Conservation (phyloP, 2,329 filamentous ascomycete species). For the Huntiella savannae region DNA sequence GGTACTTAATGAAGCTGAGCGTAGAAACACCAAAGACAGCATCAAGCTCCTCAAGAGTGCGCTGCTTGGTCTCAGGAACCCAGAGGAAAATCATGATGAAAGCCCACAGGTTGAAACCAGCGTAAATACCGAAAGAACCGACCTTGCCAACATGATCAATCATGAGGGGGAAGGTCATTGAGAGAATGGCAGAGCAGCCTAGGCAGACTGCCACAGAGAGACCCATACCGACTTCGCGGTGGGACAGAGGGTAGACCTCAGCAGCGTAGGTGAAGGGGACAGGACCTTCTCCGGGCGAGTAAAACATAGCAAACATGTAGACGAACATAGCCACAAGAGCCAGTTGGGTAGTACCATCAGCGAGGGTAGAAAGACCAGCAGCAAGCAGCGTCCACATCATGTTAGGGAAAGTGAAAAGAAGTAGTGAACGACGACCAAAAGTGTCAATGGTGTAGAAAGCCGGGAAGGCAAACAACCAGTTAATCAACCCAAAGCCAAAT, state of each 20-base stretch:
- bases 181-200: constrained; percentile 32
- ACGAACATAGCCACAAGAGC: constrained; percentile 40
- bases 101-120: constrained; percentile 34
- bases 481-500: constrained; percentile 32
- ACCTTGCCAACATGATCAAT: constrained; percentile 15
- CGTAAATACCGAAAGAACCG: constrained; percentile 30
- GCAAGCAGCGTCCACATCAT: constrained; percentile 40
- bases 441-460: constrained; percentile 50
- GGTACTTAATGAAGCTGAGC: constrained; percentile 23
- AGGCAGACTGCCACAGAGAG: constrained; percentile 42
- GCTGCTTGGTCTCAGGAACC: constrained; percentile 40
- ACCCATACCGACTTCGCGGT: constrained; percentile 44
- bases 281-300: constrained; percentile 44
- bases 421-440: constrained; percentile 40
- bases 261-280: constrained; percentile 41
- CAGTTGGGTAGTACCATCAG: constrained; percentile 25
- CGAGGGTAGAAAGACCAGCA: constrained; percentile 22
- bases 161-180: constrained; percentile 32
- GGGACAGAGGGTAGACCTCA: constrained; percentile 44
- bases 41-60: constrained; percentile 31
- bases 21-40: constrained; percentile 27
- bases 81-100: constrained; percentile 37
- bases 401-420: constrained; percentile 47
- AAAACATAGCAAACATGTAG: constrained; percentile 46
- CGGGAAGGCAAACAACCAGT: constrained; percentile 47